phyloP scores from a whole-genome alignment of 2,329 filamentous ascomycete species.

The Beauveria sp. region DNA sequence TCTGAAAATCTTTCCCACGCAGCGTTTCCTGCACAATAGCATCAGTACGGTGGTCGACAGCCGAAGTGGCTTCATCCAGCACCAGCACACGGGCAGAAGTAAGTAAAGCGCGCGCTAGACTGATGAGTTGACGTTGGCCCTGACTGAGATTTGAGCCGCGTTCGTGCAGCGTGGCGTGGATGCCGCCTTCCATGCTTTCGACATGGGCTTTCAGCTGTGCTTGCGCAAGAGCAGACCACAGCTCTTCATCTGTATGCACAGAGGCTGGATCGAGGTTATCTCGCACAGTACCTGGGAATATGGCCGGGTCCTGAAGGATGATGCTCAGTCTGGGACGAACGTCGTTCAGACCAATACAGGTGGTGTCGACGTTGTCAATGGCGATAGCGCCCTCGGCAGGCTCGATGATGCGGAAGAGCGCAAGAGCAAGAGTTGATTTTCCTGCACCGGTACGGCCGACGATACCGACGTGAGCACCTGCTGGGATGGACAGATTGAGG shows the following conservation, averaged over 20 bases:
- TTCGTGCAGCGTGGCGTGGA: slow-evolving; percentile 79
- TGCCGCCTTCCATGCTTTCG: slow-evolving; percentile 67
- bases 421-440: slow-evolving; percentile 79
- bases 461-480: slow-evolving; percentile 90
- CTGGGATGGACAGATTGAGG: slow-evolving; percentile 76
- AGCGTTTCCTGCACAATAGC: slow-evolving; percentile 50
- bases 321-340: slow-evolving; percentile 78
- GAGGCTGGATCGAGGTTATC: slow-evolving; percentile 65
- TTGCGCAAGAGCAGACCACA: slow-evolving; percentile 50
- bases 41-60: slow-evolving; percentile 53
- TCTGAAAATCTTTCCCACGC: slow-evolving; percentile 56
- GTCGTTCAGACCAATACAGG: slow-evolving; percentile 49
- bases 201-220: slow-evolving; percentile 81
- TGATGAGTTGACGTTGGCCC: slow-evolving; percentile 82
- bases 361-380: slow-evolving; percentile 50
- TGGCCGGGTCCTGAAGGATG: slow-evolving; percentile 85
- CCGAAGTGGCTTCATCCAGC: slow-evolving; percentile 81
- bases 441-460: slow-evolving; percentile 88
- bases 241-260: slow-evolving; percentile 9
- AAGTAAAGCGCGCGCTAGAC: slow-evolving; percentile 78
- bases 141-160: slow-evolving; percentile 86
- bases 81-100: slow-evolving; percentile 88
- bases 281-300: slow-evolving; percentile 79
- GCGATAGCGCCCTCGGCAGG: slow-evolving; percentile 66
- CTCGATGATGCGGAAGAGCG: slow-evolving; percentile 87